phyloP scores from a whole-genome alignment of 2,329 filamentous ascomycete genomes.

The Beauveria medogensis region DNA sequence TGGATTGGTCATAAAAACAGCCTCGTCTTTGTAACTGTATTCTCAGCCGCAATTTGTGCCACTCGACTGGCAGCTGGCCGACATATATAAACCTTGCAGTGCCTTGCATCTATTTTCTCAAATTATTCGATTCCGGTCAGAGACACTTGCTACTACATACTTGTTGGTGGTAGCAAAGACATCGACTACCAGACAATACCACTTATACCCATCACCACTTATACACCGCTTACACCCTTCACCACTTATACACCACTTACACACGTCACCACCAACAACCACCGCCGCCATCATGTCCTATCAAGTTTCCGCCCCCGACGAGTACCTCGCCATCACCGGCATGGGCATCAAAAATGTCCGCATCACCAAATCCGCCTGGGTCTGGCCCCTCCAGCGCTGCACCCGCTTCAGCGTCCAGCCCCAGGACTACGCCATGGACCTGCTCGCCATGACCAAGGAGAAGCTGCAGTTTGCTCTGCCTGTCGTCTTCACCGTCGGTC shows the following conservation, averaged over 20 bases:
- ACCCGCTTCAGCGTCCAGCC: slow-evolving; percentile 58
- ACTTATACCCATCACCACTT: background rate
- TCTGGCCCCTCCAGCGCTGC: slow-evolving; percentile 63
- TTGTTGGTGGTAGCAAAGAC: background rate
- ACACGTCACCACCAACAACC: slow-evolving; percentile 9
- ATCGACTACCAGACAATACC: background rate
- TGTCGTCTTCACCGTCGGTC: slow-evolving; percentile 79
- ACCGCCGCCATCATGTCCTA: slow-evolving; percentile 45
- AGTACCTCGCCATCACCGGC: slow-evolving; percentile 84
- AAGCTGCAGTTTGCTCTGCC: slow-evolving; percentile 77
- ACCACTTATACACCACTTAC: background rate
- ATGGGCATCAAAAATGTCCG: slow-evolving; percentile 64
- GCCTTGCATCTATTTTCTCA: background rate
- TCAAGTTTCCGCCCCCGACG: slow-evolving; percentile 64
- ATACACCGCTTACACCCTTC: background rate
- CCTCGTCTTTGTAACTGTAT: background rate
- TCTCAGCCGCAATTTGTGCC: background rate
- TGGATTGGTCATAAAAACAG: too few relatives aligned
- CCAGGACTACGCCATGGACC: slow-evolving; percentile 73
- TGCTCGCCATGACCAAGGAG: slow-evolving; percentile 85
- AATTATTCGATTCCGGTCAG: background rate
- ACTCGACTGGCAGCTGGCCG: background rate
- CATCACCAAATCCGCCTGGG: slow-evolving; percentile 70
- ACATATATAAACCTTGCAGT: background rate
- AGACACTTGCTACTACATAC: background rate